Conservation (phyloP, 257 asterid genomes). For the Nicotiana obtusifolia region DNA sequence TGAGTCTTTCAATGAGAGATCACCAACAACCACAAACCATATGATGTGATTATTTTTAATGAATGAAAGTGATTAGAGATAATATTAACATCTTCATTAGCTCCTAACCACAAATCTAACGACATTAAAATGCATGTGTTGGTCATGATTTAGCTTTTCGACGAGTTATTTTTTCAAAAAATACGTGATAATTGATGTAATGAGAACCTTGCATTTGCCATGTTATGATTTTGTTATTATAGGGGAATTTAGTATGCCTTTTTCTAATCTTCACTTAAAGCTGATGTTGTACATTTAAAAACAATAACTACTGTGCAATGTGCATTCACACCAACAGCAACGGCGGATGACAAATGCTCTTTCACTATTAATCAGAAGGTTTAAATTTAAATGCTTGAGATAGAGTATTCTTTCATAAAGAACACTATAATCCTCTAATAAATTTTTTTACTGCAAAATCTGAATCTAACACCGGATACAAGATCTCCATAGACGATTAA, state of each 20-base stretch:
- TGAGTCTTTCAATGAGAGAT: slow-evolving; percentile 10
- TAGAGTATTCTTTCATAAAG: no score
- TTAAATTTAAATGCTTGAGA: no score
- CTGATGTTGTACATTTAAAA: not conserved
- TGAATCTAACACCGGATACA: no score
- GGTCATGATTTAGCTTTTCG: no score
- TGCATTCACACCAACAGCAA: no score
- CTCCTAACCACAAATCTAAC: not conserved
- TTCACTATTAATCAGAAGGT: no score
- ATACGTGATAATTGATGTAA: not conserved
- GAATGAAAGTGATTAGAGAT: not conserved
- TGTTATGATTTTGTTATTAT: not conserved
- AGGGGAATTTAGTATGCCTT: not conserved
- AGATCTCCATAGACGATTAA: no score
- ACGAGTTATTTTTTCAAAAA: no score
- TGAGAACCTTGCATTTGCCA: not conserved
- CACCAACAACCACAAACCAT: slow-evolving; percentile 5
- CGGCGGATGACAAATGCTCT: no score
- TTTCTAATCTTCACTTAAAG: not conserved
- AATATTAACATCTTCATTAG: slow-evolving; percentile 9
- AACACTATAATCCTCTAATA: no score
- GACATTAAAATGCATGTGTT: not conserved
- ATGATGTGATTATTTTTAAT: not conserved
- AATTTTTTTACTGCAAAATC: no score
- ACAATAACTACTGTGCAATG: not conserved